phyloP scores from a whole-genome alignment of 148 eudicot genomes.

The Tetragonia tetragonoides region DNA sequence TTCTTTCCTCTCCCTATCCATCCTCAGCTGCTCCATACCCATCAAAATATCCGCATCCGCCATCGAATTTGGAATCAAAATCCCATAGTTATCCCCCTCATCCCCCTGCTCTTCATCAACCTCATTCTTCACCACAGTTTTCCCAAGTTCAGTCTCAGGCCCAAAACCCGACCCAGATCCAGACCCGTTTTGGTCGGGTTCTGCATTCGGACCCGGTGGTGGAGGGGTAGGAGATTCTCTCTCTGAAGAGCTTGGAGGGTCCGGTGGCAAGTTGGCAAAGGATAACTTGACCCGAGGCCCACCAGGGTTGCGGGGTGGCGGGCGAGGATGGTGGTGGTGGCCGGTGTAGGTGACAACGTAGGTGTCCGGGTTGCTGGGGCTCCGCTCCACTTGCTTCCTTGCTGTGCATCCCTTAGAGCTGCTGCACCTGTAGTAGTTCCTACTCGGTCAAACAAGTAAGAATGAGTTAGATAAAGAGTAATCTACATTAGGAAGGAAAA shows the following conservation, averaged over 20 bases:
- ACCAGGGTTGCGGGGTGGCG: slow-evolving; percentile 25
- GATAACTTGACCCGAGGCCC: neutral
- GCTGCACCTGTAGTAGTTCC: slow-evolving; percentile 83
- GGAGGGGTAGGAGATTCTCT: neutral
- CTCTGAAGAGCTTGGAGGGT: neutral
- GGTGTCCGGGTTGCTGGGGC: slow-evolving; percentile 38
- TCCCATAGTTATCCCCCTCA: neutral
- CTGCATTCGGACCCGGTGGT: neutral
- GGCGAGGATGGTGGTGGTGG: slow-evolving; percentile 56
- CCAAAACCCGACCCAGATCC: neutral
- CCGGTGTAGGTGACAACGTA: slow-evolving; percentile 57
- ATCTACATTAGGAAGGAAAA: neutral
- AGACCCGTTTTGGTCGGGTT: neutral
- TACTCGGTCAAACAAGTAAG: slow-evolving; percentile 11
- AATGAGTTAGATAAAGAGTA: neutral
- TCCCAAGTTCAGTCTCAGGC: too few species aligned
- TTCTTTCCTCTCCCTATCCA: neutral
- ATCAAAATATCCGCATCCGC: slow-evolving; percentile 17
- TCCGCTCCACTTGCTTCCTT: slow-evolving; percentile 76
- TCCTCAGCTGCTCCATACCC: slow-evolving; percentile 20
- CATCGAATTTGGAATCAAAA: slow-evolving; percentile 1
- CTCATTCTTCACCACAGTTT: neutral
- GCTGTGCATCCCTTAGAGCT: slow-evolving; percentile 64
- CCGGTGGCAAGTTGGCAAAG: neutral
- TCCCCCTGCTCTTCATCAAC: neutral